Base-by-base conservation (phyloP, 2,329 filamentous ascomycete genomes). In the Hirsutella thompsonii region DNA sequence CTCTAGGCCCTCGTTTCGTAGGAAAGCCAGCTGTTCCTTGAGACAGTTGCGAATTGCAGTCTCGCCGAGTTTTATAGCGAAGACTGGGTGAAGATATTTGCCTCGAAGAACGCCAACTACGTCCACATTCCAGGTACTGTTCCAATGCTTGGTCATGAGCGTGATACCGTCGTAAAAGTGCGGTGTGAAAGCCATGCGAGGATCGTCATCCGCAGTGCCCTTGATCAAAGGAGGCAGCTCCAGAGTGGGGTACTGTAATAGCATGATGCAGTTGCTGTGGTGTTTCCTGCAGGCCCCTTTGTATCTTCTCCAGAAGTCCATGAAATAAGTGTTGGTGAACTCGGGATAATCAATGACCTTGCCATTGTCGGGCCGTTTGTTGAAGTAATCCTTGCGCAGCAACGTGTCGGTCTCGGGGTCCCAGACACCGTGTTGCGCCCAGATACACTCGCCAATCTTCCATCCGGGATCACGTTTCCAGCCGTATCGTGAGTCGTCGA, bases 81-180 rank as follows among this genome's bases (percentile, higher is more conserved):
- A 90, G 1, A 86, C 86, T 11, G 92, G 92, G 19, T 82, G 83
- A 49, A 84, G 69, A 55, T 98, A 98, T 48, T 81, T 82, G 11
- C 92, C 92, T 36, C 92, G 81, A 35, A 98, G 68, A 13, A 98
- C 76, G 2, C 92, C 92, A 39, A 98, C 79, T 4, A 98, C 86
- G 57, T 98, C 92, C 8, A 98, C 83, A 51, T 98, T 98, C 83
- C 92, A 98, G 14, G 83, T 79, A 32, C 89, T 83, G 56, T 96
- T 98, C 92, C 92, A 98, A 60, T 94, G 94, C 64, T 98, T 98
- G 11, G 87, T 96, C 74, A 98, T 84, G 4, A 98, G 70, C 0
- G 92, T 98, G 42, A 98, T 83, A 10, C 92, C 92, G 52, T 98
- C 92, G 59, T 98, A 98, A 57, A 86, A 98, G 61, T 98, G 92